Evolutionary conservation across 768 basidiomycete genomes (phyloP), one percentile per base, ranked within the genome.

Genomic region (Boletales sp.): DNA sequence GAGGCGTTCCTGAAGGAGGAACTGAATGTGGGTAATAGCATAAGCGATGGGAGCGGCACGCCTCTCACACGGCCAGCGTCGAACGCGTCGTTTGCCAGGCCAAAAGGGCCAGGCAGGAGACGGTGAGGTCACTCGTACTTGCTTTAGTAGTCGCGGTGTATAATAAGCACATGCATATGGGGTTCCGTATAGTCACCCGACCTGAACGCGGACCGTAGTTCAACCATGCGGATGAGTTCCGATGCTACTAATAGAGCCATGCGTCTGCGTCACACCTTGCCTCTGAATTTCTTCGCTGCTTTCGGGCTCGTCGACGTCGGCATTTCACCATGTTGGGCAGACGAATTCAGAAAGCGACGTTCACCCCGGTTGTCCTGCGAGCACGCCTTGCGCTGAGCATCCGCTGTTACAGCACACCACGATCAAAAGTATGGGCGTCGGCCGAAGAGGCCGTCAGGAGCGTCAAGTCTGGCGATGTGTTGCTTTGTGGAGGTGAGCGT

Each of bases 371-470:
- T 21, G 45, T 59, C 8, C 49, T 58, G 48, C 53, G 56, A 53
- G 28, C 57, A 28, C 65, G 45, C 7, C 33, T 59, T 14, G 44
- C 54, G 4, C 35, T 42, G 18, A 56, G 40, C 36, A 33, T 57
- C 42, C 64, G 60, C 46, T 41, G 46, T 14, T 70, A 69, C 52
- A 67, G 67, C 39, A 59, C 58, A 4, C 55, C 57, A 2, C 72
- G 66, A 60, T 72, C 66, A 44, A 91, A 95, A 68, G 77, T 95
- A n/a, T 94, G 86, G 83, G 69, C 73, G 25, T 87, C 85, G 13
- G 84, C 78, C 0, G 91, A 94, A 42, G 87, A 90, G 52, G 94
- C 93, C 2, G 78, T 96, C 54, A 77, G 80, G 63, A 88, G 86
- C 58, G 76, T 96, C 64, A 85, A 87, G 71, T 86, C 86, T 4